Evolutionary conservation across 805 yeast genomes (phyloP).

Genomic region (Wickerhamiella dianesei): DNA sequence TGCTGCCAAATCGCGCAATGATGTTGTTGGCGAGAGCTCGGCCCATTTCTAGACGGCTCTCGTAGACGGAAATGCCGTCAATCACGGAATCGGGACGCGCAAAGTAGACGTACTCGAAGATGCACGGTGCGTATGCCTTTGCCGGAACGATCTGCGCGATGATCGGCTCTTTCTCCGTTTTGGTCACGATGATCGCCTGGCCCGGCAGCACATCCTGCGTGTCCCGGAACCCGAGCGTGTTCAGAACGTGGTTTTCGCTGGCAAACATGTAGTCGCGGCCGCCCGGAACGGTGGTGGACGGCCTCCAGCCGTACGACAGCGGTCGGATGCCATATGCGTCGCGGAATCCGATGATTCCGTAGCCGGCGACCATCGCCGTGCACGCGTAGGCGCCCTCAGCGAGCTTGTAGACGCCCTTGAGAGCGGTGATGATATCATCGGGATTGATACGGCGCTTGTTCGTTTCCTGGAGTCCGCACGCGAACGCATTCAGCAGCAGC

Average conservation of each 20-base stretch:
- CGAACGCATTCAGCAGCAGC: constrained; percentile 76
- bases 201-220: constrained; percentile 85
- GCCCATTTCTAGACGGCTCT: constrained; percentile 90
- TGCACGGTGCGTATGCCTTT: constrained; percentile 77
- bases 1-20: constrained; percentile 29
- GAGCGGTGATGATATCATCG: constrained; percentile 74
- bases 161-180: constrained; percentile 53
- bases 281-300: constrained; percentile 47
- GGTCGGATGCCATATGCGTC: constrained; percentile 98
- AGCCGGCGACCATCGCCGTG: constrained; percentile 89
- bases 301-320: constrained; percentile 70
- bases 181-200: constrained; percentile 89
- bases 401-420: constrained; percentile 63
- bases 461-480: constrained; percentile 78
- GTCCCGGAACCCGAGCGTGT: constrained; percentile 73
- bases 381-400: constrained; percentile 98
- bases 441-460: constrained; percentile 89
- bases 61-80: constrained; percentile 93
- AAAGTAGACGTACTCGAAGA: constrained; percentile 93
- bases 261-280: constrained; percentile 77
- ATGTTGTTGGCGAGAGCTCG: constrained; percentile 70
- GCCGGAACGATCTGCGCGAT: constrained; percentile 75
- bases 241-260: constrained; percentile 85
- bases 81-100: constrained; percentile 94
- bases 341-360: constrained; percentile 87